Base-by-base conservation (phyloP, 1,284 basidiomycete genomes). In the Omphalotus olearius region DNA sequence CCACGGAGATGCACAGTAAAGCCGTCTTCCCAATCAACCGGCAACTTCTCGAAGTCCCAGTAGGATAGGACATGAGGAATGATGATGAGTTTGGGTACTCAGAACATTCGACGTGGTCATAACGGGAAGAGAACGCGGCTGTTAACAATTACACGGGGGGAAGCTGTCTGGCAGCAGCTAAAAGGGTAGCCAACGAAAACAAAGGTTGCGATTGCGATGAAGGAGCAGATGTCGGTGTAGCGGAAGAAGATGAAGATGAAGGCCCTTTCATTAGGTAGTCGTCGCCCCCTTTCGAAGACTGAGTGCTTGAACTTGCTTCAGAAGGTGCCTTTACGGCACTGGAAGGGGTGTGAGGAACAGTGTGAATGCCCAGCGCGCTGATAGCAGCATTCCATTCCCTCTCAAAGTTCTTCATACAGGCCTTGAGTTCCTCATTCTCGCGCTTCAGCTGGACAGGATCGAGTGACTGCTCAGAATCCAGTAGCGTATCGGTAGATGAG, bases 351-450 rank as follows among this genome's bases (percentile, higher is more conserved):
- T 26, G 18, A 23, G 40, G 26, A 25, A 36, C 20, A 37, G 42
- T 50, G 2, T 33, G 30, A 33, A 50, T 9, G 9, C 48, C 48
- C 5, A 50, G 40, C 4, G 48, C 25, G 10, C 33, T n/a, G n/a
- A 50, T 30, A 26, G 48, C 48, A 36, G 48, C 48, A 23, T 50
- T 50, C 48, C 48, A 50, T n/a, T 50, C 48, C 20, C 35, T 40
- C 17, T 50, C 48, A 18, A 50, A 50, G 16, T 50, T 43, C 6
- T 30, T 35, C 48, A 50, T 50, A 17, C 41, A 50, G 13, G 48
- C 28, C n/a, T 50, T 50, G 20, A 50, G 37, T 1, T 33, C 35
- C 33, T 50, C 48, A n/a, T 50, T 50, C 33, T 50, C 48, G 6
- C 20, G 48, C 17, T 44, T 50, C 30, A 50, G 35, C 14, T 43